phyloP scores from a whole-genome alignment of 768 basidiomycete genomes.

The Leucocoprinus leucothites region DNA sequence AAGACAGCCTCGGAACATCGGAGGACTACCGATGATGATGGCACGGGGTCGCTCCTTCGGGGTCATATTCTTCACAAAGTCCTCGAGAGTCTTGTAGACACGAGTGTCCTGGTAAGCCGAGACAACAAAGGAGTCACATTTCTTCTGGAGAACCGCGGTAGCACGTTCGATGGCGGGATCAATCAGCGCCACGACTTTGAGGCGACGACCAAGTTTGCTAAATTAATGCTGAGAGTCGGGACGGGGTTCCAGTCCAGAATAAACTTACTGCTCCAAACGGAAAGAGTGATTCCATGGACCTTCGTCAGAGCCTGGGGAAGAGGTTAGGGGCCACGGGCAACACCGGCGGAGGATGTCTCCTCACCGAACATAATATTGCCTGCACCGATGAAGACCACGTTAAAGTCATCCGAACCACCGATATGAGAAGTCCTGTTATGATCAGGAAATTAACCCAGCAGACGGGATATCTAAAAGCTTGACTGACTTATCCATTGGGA shows the following conservation, averaged over 20 bases:
- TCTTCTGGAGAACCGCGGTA: constrained; percentile 75
- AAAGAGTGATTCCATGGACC: constrained; percentile 94
- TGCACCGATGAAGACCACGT: constrained; percentile 92
- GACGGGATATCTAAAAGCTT: constrained; percentile 6
- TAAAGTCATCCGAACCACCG: constrained; percentile 73
- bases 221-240: constrained; percentile 1
- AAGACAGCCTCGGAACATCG: constrained; percentile 84
- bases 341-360: not conserved
- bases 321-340: constrained; percentile 2
- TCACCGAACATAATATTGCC: constrained; percentile 98
- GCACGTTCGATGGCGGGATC: constrained; percentile 89
- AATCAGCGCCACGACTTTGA: constrained; percentile 93
- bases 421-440: constrained; percentile 43
- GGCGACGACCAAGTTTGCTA: constrained; percentile 92
- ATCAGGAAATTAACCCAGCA: constrained; percentile 14
- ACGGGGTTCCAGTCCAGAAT: constrained; percentile 12
- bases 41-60: constrained; percentile 71
- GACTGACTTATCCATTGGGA: constrained; percentile 77
- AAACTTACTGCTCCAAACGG: constrained; percentile 79
- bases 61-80: constrained; percentile 71
- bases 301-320: constrained; percentile 67
- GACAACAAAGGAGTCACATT: constrained; percentile 89
- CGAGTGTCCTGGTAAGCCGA: constrained; percentile 90
- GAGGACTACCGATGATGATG: constrained; percentile 88
- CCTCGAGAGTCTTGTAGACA: constrained; percentile 81